These are phyloP conservation scores for Clavispora carvajalis DNA, from an alignment of 805 yeast genomes.

Conservation along the genomic window DNA sequence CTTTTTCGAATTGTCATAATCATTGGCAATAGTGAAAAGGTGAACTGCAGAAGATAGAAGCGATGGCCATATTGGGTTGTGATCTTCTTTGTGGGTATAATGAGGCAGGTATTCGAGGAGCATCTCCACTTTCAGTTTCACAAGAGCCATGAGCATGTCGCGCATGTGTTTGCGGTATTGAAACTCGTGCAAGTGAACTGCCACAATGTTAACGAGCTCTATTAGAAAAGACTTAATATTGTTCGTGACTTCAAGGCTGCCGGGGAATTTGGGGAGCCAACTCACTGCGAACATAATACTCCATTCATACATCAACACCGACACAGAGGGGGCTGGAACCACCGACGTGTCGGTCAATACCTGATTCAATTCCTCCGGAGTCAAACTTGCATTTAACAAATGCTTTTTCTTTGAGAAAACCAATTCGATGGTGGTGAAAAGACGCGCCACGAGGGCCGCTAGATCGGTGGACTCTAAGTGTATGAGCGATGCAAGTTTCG, in stretches of 20 bases:
- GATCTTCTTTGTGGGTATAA: background rate
- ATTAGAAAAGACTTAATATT: constrained; percentile 29
- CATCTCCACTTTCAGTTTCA: constrained; percentile 15
- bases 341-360: constrained; percentile 1
- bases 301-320: constrained; percentile 26
- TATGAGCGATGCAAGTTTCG: constrained; percentile 13
- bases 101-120: constrained; percentile 11
- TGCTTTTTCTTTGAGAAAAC: constrained; percentile 28
- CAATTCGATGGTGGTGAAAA: constrained; percentile 27
- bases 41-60: constrained; percentile 19
- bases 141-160: constrained; percentile 11
- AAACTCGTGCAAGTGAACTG: constrained; percentile 25
- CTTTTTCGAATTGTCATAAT: constrained; percentile 28
- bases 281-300: constrained; percentile 21
- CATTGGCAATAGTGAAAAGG: constrained; percentile 32
- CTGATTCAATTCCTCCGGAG: constrained; percentile 10
- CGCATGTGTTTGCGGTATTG: constrained; percentile 20
- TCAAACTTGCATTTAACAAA: constrained; percentile 19
- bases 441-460: constrained; percentile 14
- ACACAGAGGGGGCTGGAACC: constrained; percentile 3
- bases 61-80: background rate
- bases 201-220: constrained; percentile 25
- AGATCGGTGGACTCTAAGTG: constrained; percentile 3
- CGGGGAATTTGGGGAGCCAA: constrained; percentile 19
- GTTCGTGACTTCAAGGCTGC: constrained; percentile 13